phyloP scores from a whole-genome alignment of 805 yeast species.

The Kazachstania viticola region DNA sequence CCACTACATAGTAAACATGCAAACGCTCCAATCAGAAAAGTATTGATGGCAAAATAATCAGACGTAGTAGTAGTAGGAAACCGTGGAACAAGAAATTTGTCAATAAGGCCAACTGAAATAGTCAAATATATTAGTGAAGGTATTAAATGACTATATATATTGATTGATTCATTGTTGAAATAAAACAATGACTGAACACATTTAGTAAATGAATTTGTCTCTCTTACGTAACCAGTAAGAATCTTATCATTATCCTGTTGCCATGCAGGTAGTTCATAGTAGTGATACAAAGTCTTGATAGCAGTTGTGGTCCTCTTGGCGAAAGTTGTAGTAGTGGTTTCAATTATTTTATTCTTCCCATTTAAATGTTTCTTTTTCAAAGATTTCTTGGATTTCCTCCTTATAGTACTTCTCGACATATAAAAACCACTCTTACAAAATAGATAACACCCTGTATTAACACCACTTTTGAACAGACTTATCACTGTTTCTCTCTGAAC shows the following conservation, averaged over 20 bases:
- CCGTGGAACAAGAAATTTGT: slow-evolving; percentile 20
- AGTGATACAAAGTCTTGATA: slow-evolving; percentile 15
- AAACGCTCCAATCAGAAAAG: slow-evolving; percentile 47
- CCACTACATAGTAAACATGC: slow-evolving; percentile 53
- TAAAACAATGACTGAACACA: slow-evolving; percentile 41
- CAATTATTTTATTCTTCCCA: too few species aligned
- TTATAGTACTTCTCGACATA: too few species aligned
- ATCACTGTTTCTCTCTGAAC: too few species aligned
- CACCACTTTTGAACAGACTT: too few species aligned
- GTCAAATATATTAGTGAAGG: slow-evolving; percentile 28
- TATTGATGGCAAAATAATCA: slow-evolving; percentile 40
- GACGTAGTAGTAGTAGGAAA: slow-evolving; percentile 29
- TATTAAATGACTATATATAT: slow-evolving; percentile 55
- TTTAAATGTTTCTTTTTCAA: too few species aligned
- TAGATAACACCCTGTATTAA: too few species aligned
- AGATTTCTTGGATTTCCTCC: too few species aligned
- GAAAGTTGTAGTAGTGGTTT: too few species aligned
- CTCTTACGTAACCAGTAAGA: slow-evolving; percentile 49
- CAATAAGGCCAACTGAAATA: slow-evolving; percentile 10
- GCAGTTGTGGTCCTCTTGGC: too few species aligned
- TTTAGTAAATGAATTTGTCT: slow-evolving; percentile 35
- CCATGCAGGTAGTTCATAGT: slow-evolving; percentile 58
- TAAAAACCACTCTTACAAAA: too few species aligned
- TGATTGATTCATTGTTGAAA: slow-evolving; percentile 61
- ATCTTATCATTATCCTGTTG: slow-evolving; percentile 65